Base-by-base conservation (phyloP, 2,329 filamentous ascomycete genomes). In the Escovopsis sp. region DNA sequence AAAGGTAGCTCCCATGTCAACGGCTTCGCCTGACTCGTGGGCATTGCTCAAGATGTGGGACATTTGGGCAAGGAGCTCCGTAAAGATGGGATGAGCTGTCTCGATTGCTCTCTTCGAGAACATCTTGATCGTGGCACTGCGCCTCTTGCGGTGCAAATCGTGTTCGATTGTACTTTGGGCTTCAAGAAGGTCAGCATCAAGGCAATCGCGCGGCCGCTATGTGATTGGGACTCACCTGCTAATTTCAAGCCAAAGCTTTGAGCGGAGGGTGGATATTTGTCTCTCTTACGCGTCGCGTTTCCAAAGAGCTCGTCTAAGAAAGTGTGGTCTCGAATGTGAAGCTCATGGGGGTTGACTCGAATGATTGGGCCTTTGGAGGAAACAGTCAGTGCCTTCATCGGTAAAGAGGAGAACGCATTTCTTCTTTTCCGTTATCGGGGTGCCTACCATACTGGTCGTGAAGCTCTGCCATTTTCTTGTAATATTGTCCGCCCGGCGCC, bases 371-470 rank as follows among this genome's bases (percentile, higher is more conserved):
- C 55, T 59, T 43, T 33, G 18, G 15, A 15, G 15, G 15, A 15
- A 15, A 15, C 15, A 15, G 15, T 15, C 38, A 34, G 23, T 7
- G 12, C 6, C 10, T 39, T 30, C 26, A n/a, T 5, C 15, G 10
- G 23, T 4, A 15, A 15, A 9, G 15, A 15, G 12, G 28, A 30
- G 6, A 30, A 30, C 10, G 6, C 6, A 30, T 30, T 30, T 6
- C 6, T 6, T 30, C 28, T 30, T 30, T 6, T 30, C 28, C 6
- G 28, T 30, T 10, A 30, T 30, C 10, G 28, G 28, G 10, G 28
- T 30, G 28, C 28, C 28, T 38, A 59, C 59, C 62, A 44, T 63
- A 63, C 47, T 52, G 46, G 33, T 55, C 48, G 48, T 65, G 63
- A 42, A 64, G 47, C 36, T 52, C 45, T 35, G 53, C 39, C 8